phyloP scores from a whole-genome alignment of 1,284 basidiomycete species.

The Ceratobasidium sp. region DNA sequence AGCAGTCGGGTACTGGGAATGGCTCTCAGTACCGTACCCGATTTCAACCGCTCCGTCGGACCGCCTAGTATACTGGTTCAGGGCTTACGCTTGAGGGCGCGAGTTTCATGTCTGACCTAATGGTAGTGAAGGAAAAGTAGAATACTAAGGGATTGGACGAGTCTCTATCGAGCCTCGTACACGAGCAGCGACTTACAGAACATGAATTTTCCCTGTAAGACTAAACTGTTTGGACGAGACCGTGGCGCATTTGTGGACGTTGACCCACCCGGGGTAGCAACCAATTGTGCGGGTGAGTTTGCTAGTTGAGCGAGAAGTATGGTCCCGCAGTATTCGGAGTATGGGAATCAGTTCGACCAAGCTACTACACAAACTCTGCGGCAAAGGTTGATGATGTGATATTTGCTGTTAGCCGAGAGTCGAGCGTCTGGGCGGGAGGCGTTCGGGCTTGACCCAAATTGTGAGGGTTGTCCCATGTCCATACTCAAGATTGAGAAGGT shows the following conservation, averaged over 20 bases:
- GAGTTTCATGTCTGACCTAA: slow-evolving; percentile 26
- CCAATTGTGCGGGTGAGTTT: slow-evolving; percentile 23
- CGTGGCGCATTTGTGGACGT: slow-evolving; percentile 9
- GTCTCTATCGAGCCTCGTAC: not conserved
- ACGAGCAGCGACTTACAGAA: slow-evolving; percentile 15
- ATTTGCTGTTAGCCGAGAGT: slow-evolving; percentile 8
- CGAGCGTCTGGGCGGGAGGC: not conserved
- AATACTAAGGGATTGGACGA: not conserved
- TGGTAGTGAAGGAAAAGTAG: slow-evolving; percentile 24
- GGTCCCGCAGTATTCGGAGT: slow-evolving; percentile 7
- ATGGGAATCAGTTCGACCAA: not conserved
- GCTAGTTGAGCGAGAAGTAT: slow-evolving; percentile 25
- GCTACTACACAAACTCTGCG: not conserved
- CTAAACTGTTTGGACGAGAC: slow-evolving; percentile 30
- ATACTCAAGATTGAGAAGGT: not conserved
- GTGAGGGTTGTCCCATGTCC: too few species aligned
- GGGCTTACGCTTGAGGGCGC: slow-evolving; percentile 4
- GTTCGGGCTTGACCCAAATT: not conserved
- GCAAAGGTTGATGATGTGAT: not conserved
- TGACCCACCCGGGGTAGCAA: slow-evolving; percentile 32
- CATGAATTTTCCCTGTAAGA: slow-evolving; percentile 17
- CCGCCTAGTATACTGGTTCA: slow-evolving; percentile 27
- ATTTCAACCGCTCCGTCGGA: slow-evolving; percentile 22
- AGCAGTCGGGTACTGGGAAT: slow-evolving; percentile 1
- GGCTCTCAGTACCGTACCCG: slow-evolving; percentile 19